Percentiles rank a stretch among this genome's conserved stretches.
phyloP scores from a whole-genome alignment of 345 rosid genomes.

The Sonneratia caseolaris region DNA sequence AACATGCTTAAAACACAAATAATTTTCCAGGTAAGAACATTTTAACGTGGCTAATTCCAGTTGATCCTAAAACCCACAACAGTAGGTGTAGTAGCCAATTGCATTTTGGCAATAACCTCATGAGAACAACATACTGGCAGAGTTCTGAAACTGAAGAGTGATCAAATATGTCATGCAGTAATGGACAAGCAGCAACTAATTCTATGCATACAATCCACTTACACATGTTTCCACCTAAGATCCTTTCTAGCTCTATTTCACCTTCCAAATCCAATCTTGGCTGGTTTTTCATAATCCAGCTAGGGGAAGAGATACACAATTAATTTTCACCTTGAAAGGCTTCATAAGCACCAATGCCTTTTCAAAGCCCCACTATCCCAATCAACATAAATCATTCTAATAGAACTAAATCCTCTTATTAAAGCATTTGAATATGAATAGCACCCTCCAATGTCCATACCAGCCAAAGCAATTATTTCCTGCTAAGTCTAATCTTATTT shows the following conservation, averaged over 20 bases:
- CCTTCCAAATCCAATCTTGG: not conserved
- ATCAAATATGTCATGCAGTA: not conserved
- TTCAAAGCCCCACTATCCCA: not conserved
- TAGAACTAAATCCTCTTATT: not conserved
- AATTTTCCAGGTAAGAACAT: not conserved
- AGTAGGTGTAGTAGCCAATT: not conserved
- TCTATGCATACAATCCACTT: not conserved
- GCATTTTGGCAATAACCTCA: not conserved
- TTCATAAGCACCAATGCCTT: not conserved
- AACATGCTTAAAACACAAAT: not conserved
- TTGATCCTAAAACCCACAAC: not conserved
- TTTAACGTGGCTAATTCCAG: not conserved
- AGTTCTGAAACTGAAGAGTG: not conserved
- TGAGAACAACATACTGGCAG: not conserved
- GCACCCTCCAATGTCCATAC: not conserved
- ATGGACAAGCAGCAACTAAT: not conserved
- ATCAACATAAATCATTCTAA: not conserved
- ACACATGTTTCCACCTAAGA: not conserved
- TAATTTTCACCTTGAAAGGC: not conserved
- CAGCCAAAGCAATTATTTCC: not conserved
- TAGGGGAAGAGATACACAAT: not conserved
- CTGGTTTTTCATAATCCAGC: not conserved
- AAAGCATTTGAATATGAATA: not conserved
- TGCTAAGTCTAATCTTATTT: not conserved
- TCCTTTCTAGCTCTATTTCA: not conserved